phyloP scores from a whole-genome alignment of 2,329 filamentous ascomycete species.

The Trichophyton rubrum region DNA sequence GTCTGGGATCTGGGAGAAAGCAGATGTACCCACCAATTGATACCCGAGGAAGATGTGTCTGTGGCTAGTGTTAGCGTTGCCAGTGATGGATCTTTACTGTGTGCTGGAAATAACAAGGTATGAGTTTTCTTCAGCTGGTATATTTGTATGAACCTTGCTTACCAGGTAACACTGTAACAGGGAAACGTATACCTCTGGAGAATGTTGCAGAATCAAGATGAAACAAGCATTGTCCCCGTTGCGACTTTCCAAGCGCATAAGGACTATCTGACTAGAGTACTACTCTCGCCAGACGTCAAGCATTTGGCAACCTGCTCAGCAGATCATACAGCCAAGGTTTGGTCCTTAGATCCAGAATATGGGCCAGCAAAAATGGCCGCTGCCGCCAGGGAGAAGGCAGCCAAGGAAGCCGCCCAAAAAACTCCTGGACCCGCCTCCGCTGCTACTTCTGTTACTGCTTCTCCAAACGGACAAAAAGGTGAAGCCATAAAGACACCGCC shows the following conservation, averaged over 20 bases:
- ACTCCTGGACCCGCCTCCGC: too few relatives aligned
- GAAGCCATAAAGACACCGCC: not conserved
- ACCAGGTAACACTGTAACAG: slow-evolving; percentile 33
- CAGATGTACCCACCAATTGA: slow-evolving; percentile 89
- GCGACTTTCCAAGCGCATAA: slow-evolving; percentile 84
- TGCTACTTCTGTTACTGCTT: not conserved
- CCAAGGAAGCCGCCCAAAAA: not conserved
- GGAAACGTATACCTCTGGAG: slow-evolving; percentile 97
- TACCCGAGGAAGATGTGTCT: slow-evolving; percentile 88
- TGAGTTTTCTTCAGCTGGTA: slow-evolving; percentile 15
- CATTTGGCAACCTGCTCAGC: slow-evolving; percentile 88
- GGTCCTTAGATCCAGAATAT: slow-evolving; percentile 69
- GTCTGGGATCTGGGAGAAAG: slow-evolving; percentile 97
- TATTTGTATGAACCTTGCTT: not conserved
- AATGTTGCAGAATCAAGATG: slow-evolving; percentile 69
- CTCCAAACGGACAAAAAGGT: not conserved
- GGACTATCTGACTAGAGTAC: slow-evolving; percentile 82
- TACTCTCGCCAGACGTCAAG: slow-evolving; percentile 85
- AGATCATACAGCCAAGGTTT: slow-evolving; percentile 91
- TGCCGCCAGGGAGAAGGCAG: slow-evolving; percentile 9
- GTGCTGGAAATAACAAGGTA: slow-evolving; percentile 84
- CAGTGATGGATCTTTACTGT: slow-evolving; percentile 82
- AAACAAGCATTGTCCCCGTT: slow-evolving; percentile 72
- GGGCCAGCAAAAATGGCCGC: slow-evolving; percentile 27
- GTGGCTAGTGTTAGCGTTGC: slow-evolving; percentile 93